A percentile compares a stretch with the other conserved stretches of the same genome.
Conservation (phyloP, 768 basidiomycete species). For the Tylopilus subfusipes region DNA sequence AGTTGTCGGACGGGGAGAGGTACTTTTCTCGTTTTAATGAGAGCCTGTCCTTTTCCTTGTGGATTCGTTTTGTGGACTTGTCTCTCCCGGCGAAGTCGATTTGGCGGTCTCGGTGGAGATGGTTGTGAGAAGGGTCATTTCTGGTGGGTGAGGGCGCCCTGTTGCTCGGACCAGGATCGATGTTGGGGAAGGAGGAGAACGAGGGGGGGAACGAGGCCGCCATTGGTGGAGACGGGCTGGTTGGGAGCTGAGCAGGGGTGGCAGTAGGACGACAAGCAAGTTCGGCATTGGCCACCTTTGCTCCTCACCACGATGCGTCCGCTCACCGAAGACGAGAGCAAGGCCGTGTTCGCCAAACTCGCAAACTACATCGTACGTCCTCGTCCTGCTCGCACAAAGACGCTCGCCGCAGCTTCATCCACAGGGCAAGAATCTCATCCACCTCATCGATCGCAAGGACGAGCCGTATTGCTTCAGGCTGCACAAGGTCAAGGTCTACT, state of each 20-base stretch:
- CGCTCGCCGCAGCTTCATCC: background rate
- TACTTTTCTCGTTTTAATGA: conserved; percentile 30
- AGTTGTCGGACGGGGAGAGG: conserved; percentile 24
- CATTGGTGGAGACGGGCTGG: conserved; percentile 27
- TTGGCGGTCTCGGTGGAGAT: conserved; percentile 11
- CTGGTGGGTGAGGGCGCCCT: conserved; percentile 14
- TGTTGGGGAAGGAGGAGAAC: conserved; percentile 67
- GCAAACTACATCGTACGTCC: conserved; percentile 89
- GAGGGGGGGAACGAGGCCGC: conserved; percentile 62
- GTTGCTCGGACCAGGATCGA: conserved; percentile 44
- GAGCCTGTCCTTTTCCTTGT: conserved; percentile 32
- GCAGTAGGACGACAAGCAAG: background rate
- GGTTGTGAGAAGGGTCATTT: conserved; percentile 14
- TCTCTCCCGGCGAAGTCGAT: conserved; percentile 18
- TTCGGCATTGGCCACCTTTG: background rate
- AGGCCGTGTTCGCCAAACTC: conserved; percentile 92
- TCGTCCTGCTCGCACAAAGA: accelerated
- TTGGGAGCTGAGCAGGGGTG: conserved; percentile 5
- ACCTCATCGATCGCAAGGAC: conserved; percentile 91
- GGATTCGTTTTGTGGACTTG: conserved; percentile 17
- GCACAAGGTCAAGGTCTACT: conserved; percentile 93
- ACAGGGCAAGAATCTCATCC: conserved; percentile 94
- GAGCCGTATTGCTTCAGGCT: conserved; percentile 95
- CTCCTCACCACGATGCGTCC: conserved; percentile 68
- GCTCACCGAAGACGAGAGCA: conserved; percentile 95